phyloP scores from a whole-genome alignment of 345 rosid genomes.

The Turnera subulata region DNA sequence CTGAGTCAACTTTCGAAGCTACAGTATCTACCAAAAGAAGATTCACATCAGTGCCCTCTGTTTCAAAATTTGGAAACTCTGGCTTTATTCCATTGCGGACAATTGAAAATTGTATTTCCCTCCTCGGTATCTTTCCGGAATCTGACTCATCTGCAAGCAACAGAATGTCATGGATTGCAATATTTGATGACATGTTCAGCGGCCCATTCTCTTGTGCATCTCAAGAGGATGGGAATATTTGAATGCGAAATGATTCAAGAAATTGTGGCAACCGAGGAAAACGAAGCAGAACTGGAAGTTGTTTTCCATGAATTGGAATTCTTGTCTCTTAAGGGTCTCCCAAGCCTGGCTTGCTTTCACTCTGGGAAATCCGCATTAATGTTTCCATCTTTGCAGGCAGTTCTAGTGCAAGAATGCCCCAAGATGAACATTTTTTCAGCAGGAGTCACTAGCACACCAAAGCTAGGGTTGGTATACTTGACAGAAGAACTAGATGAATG shows the following conservation, averaged over 20 bases:
- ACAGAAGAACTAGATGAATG: too few species aligned
- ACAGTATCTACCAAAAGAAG: neutral
- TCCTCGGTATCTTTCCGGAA: constrained; percentile 14
- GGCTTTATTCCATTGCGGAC: too few species aligned
- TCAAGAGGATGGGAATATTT: constrained; percentile 8
- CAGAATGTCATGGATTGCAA: constrained; percentile 9
- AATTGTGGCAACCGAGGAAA: constrained; percentile 3
- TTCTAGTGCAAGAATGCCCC: too few species aligned
- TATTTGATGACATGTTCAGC: constrained; percentile 10
- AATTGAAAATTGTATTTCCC: too few species aligned
- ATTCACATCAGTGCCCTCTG: neutral
- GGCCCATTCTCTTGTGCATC: constrained; percentile 17
- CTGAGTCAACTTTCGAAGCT: neutral
- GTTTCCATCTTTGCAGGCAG: too few species aligned
- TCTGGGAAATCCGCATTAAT: neutral
- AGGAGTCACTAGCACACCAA: too few species aligned
- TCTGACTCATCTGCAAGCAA: constrained; percentile 9
- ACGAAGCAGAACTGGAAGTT: constrained; percentile 7
- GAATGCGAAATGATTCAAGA: constrained; percentile 17
- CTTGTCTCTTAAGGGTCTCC: constrained; percentile 12
- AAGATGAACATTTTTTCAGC: too few species aligned
- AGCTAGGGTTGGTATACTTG: too few species aligned
- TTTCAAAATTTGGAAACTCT: too few species aligned
- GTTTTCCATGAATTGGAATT: constrained; percentile 9
- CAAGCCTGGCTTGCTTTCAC: constrained; percentile 12